Percentiles rank a stretch among this genome's conserved stretches.
phyloP scores from a whole-genome alignment of 1,139 yeast species.

The Schizosaccharomyces versatilis region DNA sequence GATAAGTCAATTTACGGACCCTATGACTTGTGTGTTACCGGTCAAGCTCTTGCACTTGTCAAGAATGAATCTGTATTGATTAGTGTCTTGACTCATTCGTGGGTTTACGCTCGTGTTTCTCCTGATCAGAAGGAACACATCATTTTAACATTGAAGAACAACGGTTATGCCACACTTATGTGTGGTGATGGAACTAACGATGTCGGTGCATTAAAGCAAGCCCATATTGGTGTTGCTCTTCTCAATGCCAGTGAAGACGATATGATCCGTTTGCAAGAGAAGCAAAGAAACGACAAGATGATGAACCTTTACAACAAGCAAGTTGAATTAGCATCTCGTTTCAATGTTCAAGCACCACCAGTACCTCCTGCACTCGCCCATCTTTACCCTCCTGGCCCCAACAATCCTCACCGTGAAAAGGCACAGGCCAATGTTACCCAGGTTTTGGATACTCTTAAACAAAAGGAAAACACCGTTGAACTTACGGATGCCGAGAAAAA shows the following conservation, averaged over 20 bases:
- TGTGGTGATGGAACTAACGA: constrained; percentile 99
- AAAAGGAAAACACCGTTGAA: constrained; percentile 25
- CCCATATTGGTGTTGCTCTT: constrained; percentile 91
- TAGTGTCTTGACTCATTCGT: constrained; percentile 61
- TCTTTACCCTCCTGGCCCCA: constrained; percentile 86
- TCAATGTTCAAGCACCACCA: constrained; percentile 73
- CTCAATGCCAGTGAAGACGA: constrained; percentile 93
- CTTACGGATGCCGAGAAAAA: constrained; percentile 17
- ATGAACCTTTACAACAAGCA: constrained; percentile 67
- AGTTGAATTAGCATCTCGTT: constrained; percentile 47
- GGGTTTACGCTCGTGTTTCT: constrained; percentile 96
- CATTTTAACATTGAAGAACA: constrained; percentile 56
- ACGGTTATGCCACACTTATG: constrained; percentile 89
- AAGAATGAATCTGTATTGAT: constrained; percentile 30
- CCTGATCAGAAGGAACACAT: constrained; percentile 88
- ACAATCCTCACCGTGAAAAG: constrained; percentile 66
- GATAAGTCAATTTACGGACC: constrained; percentile 36
- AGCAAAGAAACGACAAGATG: constrained; percentile 42
- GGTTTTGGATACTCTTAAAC: constrained; percentile 44
- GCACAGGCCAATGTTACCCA: constrained; percentile 58
- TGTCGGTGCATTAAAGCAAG: constrained; percentile 97
- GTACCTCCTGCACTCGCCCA: constrained; percentile 80
- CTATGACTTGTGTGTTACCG: constrained; percentile 80
- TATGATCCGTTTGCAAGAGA: constrained; percentile 70
- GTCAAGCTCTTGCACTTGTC: constrained; percentile 59